A percentile compares a stretch with the other conserved stretches of the same genome.
Evolutionary conservation across 2,329 filamentous ascomycete genomes (phyloP).

Genomic region (Cladophialophora bantiana): DNA sequence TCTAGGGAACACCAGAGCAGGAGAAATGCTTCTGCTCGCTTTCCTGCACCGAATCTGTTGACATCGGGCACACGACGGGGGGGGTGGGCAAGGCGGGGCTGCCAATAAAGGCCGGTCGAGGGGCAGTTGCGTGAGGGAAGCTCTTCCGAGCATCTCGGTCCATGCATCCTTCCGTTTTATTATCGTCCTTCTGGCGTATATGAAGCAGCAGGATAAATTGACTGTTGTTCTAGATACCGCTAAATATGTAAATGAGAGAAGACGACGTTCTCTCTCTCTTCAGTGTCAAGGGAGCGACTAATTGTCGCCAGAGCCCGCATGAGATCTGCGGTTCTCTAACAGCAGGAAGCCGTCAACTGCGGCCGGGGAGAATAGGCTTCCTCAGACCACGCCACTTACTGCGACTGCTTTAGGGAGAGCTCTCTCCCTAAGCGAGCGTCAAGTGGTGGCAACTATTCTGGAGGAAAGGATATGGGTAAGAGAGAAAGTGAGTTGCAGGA

Average conservation of each 20-base stretch:
- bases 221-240: neutral
- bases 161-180: constrained; percentile 21
- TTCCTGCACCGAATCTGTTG: constrained; percentile 28
- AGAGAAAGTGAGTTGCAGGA: neutral
- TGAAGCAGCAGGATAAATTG: neutral
- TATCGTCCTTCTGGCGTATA: constrained; percentile 9
- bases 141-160: constrained; percentile 25
- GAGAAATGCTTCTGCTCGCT: neutral
- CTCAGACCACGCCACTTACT: neutral
- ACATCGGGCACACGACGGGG: constrained; percentile 24
- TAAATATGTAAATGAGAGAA: neutral
- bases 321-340: neutral
- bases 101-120: constrained; percentile 26
- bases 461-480: neutral
- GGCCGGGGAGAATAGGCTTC: neutral
- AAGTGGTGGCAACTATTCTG: neutral
- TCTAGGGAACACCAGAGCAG: neutral
- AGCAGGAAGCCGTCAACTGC: neutral
- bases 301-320: neutral
- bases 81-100: constrained; percentile 13
- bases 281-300: neutral
- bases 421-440: neutral
- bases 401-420: neutral
- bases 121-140: constrained; percentile 18
- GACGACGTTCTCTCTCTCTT: neutral